phyloP scores from a whole-genome alignment of 2,329 filamentous ascomycete genomes.

The Hymenoscyphus infarciens region DNA sequence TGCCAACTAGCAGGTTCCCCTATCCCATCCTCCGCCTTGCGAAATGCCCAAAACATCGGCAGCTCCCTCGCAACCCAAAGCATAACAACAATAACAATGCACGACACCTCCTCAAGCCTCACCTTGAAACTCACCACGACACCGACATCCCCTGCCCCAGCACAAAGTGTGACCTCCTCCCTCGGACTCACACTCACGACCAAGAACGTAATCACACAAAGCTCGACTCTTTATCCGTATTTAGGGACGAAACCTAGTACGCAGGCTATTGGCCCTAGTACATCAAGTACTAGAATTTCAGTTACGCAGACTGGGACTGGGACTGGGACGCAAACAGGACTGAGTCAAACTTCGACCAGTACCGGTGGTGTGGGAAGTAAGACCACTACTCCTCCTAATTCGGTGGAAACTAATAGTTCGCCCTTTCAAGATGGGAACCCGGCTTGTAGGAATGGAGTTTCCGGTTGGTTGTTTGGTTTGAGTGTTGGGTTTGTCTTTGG shows the following conservation, averaged over 20 bases:
- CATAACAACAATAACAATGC: conserved; percentile 25
- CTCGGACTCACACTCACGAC: background rate
- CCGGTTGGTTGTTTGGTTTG: too few species aligned
- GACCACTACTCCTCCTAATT: conserved; percentile 8
- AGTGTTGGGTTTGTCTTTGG: too few species aligned
- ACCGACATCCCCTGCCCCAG: background rate
- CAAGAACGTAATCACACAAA: background rate
- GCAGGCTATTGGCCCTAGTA: background rate
- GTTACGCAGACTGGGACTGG: background rate
- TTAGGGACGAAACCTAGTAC: background rate
- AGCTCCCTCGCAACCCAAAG: conserved; percentile 23
- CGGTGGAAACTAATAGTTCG: background rate
- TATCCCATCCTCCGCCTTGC: conserved; percentile 36
- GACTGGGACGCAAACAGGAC: background rate
- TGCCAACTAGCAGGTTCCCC: conserved; percentile 34
- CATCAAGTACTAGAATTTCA: background rate
- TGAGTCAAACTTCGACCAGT: too few species aligned
- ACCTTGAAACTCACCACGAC: background rate
- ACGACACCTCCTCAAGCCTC: background rate
- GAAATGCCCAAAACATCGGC: conserved; percentile 32
- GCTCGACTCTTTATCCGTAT: background rate
- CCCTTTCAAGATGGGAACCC: background rate
- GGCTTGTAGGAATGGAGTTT: background rate
- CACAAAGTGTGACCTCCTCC: background rate
- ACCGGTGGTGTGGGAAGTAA: conserved; percentile 1